These are phyloP conservation scores for Neurospora terricola DNA, from an alignment of 495 filamentous ascomycete species.

Conservation along the genomic window DNA sequence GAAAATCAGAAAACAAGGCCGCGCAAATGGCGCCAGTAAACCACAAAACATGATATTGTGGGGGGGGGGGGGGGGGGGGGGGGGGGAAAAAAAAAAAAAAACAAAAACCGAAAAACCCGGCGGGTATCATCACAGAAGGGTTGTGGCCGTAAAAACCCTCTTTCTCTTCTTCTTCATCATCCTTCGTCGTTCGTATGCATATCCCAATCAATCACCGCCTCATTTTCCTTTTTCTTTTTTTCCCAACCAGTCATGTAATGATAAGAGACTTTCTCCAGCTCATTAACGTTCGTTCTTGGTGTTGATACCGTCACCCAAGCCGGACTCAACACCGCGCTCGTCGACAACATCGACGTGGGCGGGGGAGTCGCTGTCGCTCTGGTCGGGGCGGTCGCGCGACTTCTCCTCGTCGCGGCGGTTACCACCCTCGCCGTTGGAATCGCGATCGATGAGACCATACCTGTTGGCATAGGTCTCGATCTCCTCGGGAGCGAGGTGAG, in stretches of 20 bases:
- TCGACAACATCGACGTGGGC: constrained; percentile 1
- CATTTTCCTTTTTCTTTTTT: not conserved
- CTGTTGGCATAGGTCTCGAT: constrained; percentile 51
- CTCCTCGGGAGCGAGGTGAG: constrained; percentile 51
- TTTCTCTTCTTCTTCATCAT: not conserved
- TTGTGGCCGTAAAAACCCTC: not conserved
- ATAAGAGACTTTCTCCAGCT: not conserved
- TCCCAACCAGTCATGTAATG: not conserved
- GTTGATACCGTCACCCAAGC: constrained; percentile 4
- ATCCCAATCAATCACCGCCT: not conserved
- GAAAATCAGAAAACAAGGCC: not conserved
- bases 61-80: not conserved
- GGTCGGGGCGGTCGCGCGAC: not conserved
- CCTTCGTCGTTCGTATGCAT: not conserved
- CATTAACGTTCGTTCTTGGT: not conserved
- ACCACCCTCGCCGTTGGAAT: not conserved
- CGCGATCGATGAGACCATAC: constrained; percentile 43
- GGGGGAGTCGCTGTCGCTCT: constrained; percentile 1
- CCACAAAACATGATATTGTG: not conserved
- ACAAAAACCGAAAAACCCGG: not conserved
- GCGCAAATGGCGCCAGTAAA: not conserved
- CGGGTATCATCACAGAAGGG: not conserved
- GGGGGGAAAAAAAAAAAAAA: not conserved
- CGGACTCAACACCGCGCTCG: constrained; percentile 8
- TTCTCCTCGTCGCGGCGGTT: constrained; percentile 5